A percentile compares a stretch with the other conserved stretches of the same genome.
Evolutionary conservation across 768 basidiomycete genomes (phyloP).

Genomic region (Russula lepida): DNA sequence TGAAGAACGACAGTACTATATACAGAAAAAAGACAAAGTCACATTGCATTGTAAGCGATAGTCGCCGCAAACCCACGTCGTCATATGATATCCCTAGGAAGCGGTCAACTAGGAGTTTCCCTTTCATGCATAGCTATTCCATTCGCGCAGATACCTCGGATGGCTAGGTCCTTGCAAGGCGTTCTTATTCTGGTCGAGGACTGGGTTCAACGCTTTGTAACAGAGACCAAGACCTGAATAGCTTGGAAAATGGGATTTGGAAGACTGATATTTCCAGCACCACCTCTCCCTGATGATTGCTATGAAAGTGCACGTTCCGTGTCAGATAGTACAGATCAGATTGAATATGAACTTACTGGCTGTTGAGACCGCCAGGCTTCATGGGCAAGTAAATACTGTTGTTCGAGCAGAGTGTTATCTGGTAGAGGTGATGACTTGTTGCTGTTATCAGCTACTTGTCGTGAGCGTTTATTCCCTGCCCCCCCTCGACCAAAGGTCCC

Average conservation of each 20-base stretch:
- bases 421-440: not conserved
- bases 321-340: not conserved
- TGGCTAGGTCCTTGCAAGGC: not conserved
- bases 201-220: not conserved
- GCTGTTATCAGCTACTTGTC: too few species aligned
- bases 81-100: not conserved
- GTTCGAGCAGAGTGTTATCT: not conserved
- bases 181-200: not conserved
- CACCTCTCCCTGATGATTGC: constrained; percentile 9
- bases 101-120: not conserved
- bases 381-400: not conserved
- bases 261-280: constrained; percentile 1
- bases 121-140: not conserved
- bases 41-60: too few species aligned
- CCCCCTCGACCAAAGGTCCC: constrained; percentile 14
- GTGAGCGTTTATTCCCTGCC: constrained; percentile 3
- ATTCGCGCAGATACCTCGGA: not conserved
- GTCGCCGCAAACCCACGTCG: not conserved
- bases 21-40: not conserved
- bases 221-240: not conserved
- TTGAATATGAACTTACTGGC: not conserved
- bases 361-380: not conserved
- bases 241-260: not conserved
- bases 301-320: not conserved
- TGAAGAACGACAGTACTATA: not conserved